A percentile compares a stretch with the other conserved stretches of the same genome.
These are phyloP conservation scores for Carex myosuroides DNA, from an alignment of 176 grass and related monocot genomes.

Conservation along the genomic window DNA sequence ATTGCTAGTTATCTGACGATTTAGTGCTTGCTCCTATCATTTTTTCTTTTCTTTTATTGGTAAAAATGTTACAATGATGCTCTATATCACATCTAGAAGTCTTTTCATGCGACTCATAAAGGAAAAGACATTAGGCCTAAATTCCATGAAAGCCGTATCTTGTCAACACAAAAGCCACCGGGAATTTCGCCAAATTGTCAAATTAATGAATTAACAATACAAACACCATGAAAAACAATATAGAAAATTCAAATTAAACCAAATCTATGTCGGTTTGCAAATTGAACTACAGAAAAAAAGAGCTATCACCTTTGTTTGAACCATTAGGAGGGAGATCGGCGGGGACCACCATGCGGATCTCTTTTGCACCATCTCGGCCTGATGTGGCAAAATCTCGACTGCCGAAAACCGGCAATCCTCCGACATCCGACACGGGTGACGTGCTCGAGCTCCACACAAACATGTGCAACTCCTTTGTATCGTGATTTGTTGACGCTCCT, in stretches of 20 bases:
- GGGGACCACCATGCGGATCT: slow-evolving; percentile 80
- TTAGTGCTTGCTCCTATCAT: neutral
- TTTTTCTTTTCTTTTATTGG: neutral
- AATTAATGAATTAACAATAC: neutral
- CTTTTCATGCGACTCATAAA: neutral
- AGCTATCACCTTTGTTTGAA: slow-evolving; percentile 49
- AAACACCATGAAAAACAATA: neutral
- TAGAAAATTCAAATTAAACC: neutral
- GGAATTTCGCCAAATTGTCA: neutral
- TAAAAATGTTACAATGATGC: neutral
- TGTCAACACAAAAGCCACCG: neutral
- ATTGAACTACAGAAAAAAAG: neutral
- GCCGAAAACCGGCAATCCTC: slow-evolving; percentile 53
- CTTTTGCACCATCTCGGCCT: slow-evolving; percentile 55
- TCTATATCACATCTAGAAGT: neutral
- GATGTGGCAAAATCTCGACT: slow-evolving; percentile 7
- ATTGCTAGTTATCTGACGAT: neutral
- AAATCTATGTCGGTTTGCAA: neutral
- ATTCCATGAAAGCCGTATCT: neutral
- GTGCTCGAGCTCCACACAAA: slow-evolving; percentile 88
- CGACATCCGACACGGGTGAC: slow-evolving; percentile 80
- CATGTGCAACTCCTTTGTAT: slow-evolving; percentile 97
- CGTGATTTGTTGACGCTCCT: slow-evolving; percentile 30
- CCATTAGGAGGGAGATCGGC: slow-evolving; percentile 53
- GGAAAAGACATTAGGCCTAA: neutral